Conservation (phyloP, 352 stramenopile genomes). For the Phytophthora quininea region DNA sequence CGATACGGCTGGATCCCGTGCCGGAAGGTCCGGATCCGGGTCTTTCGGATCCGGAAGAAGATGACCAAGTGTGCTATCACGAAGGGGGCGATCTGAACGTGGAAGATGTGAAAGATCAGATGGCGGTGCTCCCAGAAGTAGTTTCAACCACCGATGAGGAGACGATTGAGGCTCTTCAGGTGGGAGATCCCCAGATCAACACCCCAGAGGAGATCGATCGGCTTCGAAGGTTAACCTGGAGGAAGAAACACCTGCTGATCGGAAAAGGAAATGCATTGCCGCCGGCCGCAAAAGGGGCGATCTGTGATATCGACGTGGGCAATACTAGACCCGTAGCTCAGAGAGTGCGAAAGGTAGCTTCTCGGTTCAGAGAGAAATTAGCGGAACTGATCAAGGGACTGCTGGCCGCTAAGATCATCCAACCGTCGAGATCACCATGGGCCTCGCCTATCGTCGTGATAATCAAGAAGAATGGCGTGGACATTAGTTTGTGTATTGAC, state of each 20-base stretch:
- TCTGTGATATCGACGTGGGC: conserved; percentile 43
- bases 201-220: conserved; percentile 23
- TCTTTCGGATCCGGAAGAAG: background rate
- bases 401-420: background rate
- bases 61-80: conserved; percentile 9
- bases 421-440: background rate
- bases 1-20: too few relatives aligned
- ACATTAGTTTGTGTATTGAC: conserved; percentile 40
- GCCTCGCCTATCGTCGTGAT: background rate
- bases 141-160: background rate
- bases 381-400: conserved; percentile 5
- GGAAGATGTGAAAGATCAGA: conserved; percentile 17
- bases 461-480: conserved; percentile 30
- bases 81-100: conserved; percentile 13
- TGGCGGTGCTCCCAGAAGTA: conserved; percentile 27
- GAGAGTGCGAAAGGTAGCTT: conserved; percentile 9
- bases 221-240: conserved; percentile 24
- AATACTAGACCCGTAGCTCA: conserved; percentile 22
- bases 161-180: conserved; percentile 17
- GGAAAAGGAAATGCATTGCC: conserved; percentile 30
- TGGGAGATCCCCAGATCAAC: conserved; percentile 8
- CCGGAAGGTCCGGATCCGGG: background rate
- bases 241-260: conserved; percentile 20
- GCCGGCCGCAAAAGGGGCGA: conserved; percentile 18
- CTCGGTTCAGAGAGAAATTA: conserved; percentile 21